Base-by-base conservation (phyloP, 2,329 filamentous ascomycete species). In the Penicillium vulpinum region DNA sequence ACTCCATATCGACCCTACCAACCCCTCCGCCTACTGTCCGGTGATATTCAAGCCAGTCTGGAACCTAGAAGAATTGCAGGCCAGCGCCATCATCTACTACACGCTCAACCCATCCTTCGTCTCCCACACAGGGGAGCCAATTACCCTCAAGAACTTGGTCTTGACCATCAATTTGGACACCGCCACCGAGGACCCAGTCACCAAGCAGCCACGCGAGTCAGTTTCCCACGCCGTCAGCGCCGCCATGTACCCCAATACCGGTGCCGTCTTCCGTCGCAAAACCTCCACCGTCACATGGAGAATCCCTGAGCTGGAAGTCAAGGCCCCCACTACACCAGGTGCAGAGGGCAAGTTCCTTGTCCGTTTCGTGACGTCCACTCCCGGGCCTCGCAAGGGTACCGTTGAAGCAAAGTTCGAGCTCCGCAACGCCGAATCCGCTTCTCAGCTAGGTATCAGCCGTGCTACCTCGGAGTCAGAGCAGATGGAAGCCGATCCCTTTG, bases 351-450 rank as follows among this genome's bases (percentile, higher is more conserved):
- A 91, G 75, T 85, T 97, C 56, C 87, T 96, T 7, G 94, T 91
- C 57, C 85, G 92, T 3, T 89, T 99, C 65, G 78, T 88, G 24
- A 90, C 90, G 0, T 88, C 92, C 33, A 85, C 85, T 24, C 81
- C 85, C 50, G 85, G 85, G 65, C 87, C 90, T 0, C 86, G 85
- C 61, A 85, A 89, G 5, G 91, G 92, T 0, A 86, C 85, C 52
- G 83, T 95, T 9, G 93, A 99, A 72, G 90, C 90, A 0, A 82
- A 88, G 54, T 97, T 92, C 86, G 92, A 96, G 71, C 78, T 88
- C 22, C 72, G 69, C 44, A 82, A 78, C 2, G 78, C 83, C 38
- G 75, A 83, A 31, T 75, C 77, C 0, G 84, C 83, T 0, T 88
- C 85, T 62, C 86, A 86, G 10, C 83, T 97, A 54, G 87, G 85